These are phyloP conservation scores for Asterophora parasitica DNA, from an alignment of 768 basidiomycete species.

Conservation along the genomic window DNA sequence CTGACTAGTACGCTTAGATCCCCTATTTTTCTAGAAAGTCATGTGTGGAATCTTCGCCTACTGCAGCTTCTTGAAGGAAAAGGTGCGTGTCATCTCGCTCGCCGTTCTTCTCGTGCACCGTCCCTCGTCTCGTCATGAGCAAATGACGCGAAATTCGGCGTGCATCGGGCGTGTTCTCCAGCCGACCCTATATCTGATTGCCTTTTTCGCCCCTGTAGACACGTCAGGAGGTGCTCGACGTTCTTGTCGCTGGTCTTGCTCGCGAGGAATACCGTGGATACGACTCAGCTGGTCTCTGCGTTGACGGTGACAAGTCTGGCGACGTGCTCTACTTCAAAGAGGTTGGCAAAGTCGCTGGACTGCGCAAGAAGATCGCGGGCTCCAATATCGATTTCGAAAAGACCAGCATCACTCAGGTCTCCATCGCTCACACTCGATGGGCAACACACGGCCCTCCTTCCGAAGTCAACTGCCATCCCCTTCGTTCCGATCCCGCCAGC, in stretches of 20 bases:
- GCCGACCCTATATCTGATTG: slow-evolving; percentile 7
- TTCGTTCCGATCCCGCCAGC: slow-evolving; percentile 70
- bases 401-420: slow-evolving; percentile 80
- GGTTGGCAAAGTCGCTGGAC: slow-evolving; percentile 93
- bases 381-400: slow-evolving; percentile 71
- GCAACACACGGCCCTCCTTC: slow-evolving; percentile 95
- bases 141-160: neutral
- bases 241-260: slow-evolving; percentile 85
- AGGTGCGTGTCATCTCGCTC: slow-evolving; percentile 47
- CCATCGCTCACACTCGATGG: slow-evolving; percentile 99
- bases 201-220: slow-evolving; percentile 42
- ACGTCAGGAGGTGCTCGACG: slow-evolving; percentile 87
- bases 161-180: neutral
- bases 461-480: slow-evolving; percentile 89
- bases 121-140: neutral
- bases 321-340: slow-evolving; percentile 88
- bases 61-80: slow-evolving; percentile 92
- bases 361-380: slow-evolving; percentile 83
- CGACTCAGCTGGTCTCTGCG: slow-evolving; percentile 86
- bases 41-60: slow-evolving; percentile 99
- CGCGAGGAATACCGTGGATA: slow-evolving; percentile 98
- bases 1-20: neutral
- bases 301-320: slow-evolving; percentile 86
- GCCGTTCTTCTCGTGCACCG: neutral
- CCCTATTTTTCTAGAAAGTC: slow-evolving; percentile 12